Percentiles rank a stretch among this genome's conserved stretches.
phyloP scores from a whole-genome alignment of 75 land plant species.

The Pinus tabuliformis region DNA sequence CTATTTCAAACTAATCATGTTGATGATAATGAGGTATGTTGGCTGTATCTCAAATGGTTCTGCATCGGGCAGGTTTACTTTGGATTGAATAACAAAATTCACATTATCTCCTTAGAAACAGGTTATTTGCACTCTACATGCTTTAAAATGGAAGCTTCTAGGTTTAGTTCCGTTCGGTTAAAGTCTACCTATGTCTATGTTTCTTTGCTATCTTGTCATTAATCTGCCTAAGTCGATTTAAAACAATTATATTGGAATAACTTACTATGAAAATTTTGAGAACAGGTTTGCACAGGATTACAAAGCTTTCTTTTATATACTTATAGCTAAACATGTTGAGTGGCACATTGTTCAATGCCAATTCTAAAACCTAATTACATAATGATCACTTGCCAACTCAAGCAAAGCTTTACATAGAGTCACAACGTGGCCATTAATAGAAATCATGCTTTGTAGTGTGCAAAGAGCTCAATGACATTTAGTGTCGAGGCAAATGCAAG shows the following conservation, averaged over 20 bases:
- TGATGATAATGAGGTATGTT: conserved; percentile 77
- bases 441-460: neutral
- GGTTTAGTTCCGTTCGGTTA: too few species aligned
- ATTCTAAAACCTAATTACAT: too few species aligned
- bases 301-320: neutral
- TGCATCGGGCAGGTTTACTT: neutral
- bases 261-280: neutral
- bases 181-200: neutral
- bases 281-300: neutral
- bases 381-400: too few species aligned
- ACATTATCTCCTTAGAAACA: neutral
- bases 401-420: neutral
- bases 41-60: neutral
- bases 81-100: neutral
- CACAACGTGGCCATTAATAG: neutral
- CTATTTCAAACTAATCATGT: conserved; percentile 75
- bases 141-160: too few species aligned
- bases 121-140: neutral
- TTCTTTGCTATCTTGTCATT: neutral
- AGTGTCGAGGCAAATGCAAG: neutral
- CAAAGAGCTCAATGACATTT: neutral
- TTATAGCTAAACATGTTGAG: neutral
- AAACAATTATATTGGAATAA: neutral
- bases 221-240: neutral
- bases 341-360: neutral